phyloP scores from a whole-genome alignment of 257 asterid species.

The Ehretia macrophylla region DNA sequence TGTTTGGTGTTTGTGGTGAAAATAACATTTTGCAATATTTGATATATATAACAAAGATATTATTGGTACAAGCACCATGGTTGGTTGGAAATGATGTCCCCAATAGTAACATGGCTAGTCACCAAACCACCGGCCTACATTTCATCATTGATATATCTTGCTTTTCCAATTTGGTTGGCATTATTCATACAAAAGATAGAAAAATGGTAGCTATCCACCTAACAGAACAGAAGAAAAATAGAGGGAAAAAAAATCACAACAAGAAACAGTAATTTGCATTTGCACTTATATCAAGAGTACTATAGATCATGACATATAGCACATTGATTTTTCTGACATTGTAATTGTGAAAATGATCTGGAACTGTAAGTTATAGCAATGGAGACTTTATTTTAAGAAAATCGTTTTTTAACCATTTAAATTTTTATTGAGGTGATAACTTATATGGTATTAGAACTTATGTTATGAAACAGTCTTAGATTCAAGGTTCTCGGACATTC shows the following conservation, averaged over 20 bases:
- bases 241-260: not conserved
- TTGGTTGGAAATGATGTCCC: slow-evolving; percentile 19
- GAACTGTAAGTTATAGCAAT: not conserved
- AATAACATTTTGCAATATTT: too few relatives aligned
- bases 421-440: too few relatives aligned
- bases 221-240: slow-evolving; percentile 7
- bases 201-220: slow-evolving; percentile 19
- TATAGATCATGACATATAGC: too few relatives aligned
- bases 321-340: not conserved
- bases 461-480: too few relatives aligned
- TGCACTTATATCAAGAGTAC: too few relatives aligned
- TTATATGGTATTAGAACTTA: too few relatives aligned
- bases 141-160: slow-evolving; percentile 4
- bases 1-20: too few relatives aligned
- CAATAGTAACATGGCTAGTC: slow-evolving; percentile 22
- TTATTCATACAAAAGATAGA: slow-evolving; percentile 1
- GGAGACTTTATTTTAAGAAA: slow-evolving; percentile 10
- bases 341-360: slow-evolving; percentile 1
- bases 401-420: too few relatives aligned
- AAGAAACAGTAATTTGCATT: too few relatives aligned
- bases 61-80: slow-evolving; percentile 4
- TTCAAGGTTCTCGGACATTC: too few relatives aligned
- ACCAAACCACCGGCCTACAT: slow-evolving; percentile 21
- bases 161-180: slow-evolving; percentile 15
- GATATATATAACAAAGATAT: too few relatives aligned